Evolutionary conservation across 495 filamentous ascomycete species (phyloP).

Genomic region (Hypoxylon subgilvum): DNA sequence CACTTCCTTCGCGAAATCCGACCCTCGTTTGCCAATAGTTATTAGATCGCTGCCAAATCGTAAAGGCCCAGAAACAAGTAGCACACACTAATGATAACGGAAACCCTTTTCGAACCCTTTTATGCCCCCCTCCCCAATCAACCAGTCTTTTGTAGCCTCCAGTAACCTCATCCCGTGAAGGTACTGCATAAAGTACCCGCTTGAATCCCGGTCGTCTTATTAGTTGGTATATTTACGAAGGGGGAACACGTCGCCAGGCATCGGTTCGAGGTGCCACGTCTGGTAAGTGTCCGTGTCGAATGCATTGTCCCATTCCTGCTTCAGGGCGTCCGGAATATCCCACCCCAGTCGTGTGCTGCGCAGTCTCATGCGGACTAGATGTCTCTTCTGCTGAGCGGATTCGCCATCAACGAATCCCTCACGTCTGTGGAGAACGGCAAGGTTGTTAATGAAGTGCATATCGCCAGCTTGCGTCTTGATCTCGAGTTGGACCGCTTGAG

Average conservation of each 20-base stretch:
- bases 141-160: slow-evolving; percentile 1
- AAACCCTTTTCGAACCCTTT: not conserved
- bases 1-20: too few species aligned
- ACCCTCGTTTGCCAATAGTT: too few species aligned
- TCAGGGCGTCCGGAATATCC: slow-evolving; percentile 52
- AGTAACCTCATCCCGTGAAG: slow-evolving; percentile 3
- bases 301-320: slow-evolving; percentile 52
- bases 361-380: slow-evolving; percentile 59
- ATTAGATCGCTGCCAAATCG: not conserved
- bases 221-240: slow-evolving; percentile 57
- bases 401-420: slow-evolving; percentile 63
- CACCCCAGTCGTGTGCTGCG: slow-evolving; percentile 53
- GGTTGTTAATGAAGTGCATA: slow-evolving; percentile 77
- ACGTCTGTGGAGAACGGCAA: slow-evolving; percentile 70
- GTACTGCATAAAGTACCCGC: slow-evolving; percentile 22
- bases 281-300: slow-evolving; percentile 49
- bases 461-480: slow-evolving; percentile 66
- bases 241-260: slow-evolving; percentile 57
- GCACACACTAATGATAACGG: slow-evolving; percentile 3
- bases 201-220: slow-evolving; percentile 12
- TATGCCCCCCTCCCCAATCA: not conserved
- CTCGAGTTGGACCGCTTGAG: slow-evolving; percentile 60
- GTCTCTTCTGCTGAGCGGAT: slow-evolving; percentile 49
- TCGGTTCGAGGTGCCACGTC: slow-evolving; percentile 59
- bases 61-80: not conserved